Evolutionary conservation across 768 basidiomycete species (phyloP).

Genomic region (Rhodotorula taiwanensis): DNA sequence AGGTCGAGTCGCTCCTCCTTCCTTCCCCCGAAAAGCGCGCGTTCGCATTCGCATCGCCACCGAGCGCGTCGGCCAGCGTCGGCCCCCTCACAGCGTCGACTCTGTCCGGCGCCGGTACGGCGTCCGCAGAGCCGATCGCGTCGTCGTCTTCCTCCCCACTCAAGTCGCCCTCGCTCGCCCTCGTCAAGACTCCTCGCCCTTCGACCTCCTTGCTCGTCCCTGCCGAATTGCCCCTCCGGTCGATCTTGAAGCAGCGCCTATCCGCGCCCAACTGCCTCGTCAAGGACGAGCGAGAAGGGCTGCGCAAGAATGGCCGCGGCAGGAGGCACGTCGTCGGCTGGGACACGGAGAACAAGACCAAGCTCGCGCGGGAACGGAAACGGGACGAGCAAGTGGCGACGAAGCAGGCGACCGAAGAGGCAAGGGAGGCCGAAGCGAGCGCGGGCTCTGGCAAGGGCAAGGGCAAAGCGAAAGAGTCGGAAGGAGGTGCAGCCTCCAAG

Average conservation of each 20-base stretch:
- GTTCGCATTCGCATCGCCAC: too few species aligned
- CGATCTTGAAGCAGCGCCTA: conserved; percentile 19
- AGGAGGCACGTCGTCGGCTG: conserved; percentile 21
- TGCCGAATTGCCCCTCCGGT: conserved; percentile 3
- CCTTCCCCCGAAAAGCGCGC: neutral
- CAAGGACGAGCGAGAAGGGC: conserved; percentile 16
- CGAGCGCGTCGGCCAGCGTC: too few species aligned
- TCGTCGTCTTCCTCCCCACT: conserved; percentile 12
- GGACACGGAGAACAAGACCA: conserved; percentile 6
- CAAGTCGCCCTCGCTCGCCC: neutral
- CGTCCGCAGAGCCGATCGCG: neutral
- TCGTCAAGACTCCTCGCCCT: neutral
- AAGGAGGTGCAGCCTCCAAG: too few species aligned
- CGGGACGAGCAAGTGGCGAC: neutral
- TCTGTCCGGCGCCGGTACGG: too few species aligned
- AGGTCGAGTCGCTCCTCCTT: conserved; percentile 1
- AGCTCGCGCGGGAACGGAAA: neutral
- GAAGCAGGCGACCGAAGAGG: neutral
- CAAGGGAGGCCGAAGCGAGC: neutral
- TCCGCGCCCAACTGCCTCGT: neutral
- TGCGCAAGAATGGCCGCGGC: conserved; percentile 16
- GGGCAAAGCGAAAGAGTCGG: neutral
- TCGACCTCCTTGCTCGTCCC: neutral
- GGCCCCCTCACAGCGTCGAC: too few species aligned
- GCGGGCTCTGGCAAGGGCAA: neutral